Conservation (phyloP, 1,139 yeast species). For the Candida buenavistaensis region DNA sequence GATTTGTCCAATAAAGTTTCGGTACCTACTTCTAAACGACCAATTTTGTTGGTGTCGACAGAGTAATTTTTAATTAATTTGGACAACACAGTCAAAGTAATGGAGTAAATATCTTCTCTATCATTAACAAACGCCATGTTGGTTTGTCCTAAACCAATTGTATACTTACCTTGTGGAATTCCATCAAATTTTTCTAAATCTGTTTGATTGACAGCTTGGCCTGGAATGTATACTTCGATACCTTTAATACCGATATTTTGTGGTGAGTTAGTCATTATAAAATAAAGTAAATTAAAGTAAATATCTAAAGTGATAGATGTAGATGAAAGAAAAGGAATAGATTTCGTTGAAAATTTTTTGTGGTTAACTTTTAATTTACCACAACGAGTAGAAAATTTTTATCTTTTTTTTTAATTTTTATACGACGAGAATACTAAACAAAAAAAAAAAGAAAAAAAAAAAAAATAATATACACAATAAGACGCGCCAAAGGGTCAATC, state of each 20-base stretch:
- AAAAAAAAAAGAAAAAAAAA: too few species aligned
- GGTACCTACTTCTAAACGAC: conserved; percentile 98
- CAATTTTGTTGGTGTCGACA: conserved; percentile 78
- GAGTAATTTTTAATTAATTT: conserved; percentile 76
- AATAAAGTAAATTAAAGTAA: too few species aligned
- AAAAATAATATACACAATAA: too few species aligned
- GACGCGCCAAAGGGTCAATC: too few species aligned
- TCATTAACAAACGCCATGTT: conserved; percentile 97
- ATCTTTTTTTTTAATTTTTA: too few species aligned
- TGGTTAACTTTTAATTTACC: too few species aligned
- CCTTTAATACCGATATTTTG: conserved; percentile 93
- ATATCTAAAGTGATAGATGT: too few species aligned
- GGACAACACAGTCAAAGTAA: conserved; percentile 80
- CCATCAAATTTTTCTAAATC: conserved; percentile 85
- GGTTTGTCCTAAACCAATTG: conserved; percentile 98
- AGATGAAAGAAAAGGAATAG: too few species aligned
- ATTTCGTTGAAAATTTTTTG: too few species aligned
- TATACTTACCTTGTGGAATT: conserved; percentile 92
- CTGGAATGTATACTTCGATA: conserved; percentile 87
- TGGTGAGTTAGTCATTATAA: conserved; percentile 18
- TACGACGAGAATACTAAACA: too few species aligned
- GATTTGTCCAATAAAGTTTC: conserved; percentile 97
- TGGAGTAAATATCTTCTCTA: conserved; percentile 94
- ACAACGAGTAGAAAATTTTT: too few species aligned
- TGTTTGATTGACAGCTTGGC: conserved; percentile 78